These are phyloP conservation scores for Colletotrichum sp. DNA, from an alignment of 2,329 filamentous ascomycete genomes.

Conservation along the genomic window DNA sequence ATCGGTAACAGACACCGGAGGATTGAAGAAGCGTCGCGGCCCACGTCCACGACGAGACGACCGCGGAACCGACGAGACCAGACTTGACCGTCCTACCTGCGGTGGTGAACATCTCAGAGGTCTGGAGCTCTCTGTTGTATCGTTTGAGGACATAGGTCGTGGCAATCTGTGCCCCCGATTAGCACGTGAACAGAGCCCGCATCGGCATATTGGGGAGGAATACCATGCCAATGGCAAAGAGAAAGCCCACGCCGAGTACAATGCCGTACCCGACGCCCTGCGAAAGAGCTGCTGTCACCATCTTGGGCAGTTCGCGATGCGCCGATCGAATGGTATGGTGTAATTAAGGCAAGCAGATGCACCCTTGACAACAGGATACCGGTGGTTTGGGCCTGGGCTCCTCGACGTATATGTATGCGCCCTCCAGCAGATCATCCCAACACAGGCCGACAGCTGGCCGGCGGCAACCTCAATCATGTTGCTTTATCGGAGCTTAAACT, in stretches of 20 bases:
- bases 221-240: conserved; percentile 75
- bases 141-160: conserved; percentile 74
- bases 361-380: neutral
- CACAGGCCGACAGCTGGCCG: conserved; percentile 2
- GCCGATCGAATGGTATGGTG: neutral
- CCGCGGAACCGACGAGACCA: conserved; percentile 79
- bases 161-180: conserved; percentile 47
- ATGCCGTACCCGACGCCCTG: conserved; percentile 80
- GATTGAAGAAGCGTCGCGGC: conserved; percentile 76
- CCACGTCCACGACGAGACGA: conserved; percentile 88
- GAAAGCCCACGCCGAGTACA: conserved; percentile 74
- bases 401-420: conserved; percentile 9
- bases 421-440: neutral
- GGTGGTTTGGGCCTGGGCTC: neutral
- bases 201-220: too few species aligned
- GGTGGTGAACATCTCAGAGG: conserved; percentile 84
- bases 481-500: conserved; percentile 16
- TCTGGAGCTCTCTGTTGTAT: conserved; percentile 73
- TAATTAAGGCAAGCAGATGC: neutral
- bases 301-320: neutral
- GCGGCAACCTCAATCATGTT: conserved; percentile 7
- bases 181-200: neutral
- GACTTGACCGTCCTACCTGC: conserved; percentile 83
- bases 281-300: conserved; percentile 41
- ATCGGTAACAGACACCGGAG: conserved; percentile 75